phyloP scores from a whole-genome alignment of 345 rosid species.

The Brassica incana region DNA sequence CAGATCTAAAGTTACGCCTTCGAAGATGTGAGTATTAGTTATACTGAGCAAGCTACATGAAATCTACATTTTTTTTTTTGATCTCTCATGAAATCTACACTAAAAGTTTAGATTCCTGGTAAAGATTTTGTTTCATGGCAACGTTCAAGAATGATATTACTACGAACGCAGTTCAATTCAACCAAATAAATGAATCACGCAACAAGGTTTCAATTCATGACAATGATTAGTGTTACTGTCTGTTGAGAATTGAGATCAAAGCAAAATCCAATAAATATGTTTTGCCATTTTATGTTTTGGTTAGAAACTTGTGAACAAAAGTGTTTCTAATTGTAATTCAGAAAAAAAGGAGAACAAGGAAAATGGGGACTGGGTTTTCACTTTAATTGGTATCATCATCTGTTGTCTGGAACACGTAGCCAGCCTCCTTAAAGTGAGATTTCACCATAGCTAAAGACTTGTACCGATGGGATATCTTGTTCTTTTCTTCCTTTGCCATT shows the following conservation, averaged over 20 bases:
- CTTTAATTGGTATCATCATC: conserved; percentile 30
- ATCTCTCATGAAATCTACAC: neutral
- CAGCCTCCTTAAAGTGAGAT: conserved; percentile 70
- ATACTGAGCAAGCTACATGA: neutral
- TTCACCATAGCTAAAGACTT: conserved; percentile 72
- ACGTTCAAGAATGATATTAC: neutral
- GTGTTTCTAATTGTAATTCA: neutral
- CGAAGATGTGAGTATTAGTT: neutral
- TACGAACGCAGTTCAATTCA: neutral
- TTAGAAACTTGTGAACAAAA: neutral
- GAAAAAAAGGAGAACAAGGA: neutral
- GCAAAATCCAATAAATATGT: neutral
- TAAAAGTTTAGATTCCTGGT: neutral
- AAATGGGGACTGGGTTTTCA: neutral
- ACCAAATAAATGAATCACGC: neutral
- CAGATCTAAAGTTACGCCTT: neutral
- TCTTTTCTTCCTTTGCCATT: conserved; percentile 93
- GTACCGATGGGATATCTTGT: conserved; percentile 86
- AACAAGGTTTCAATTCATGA: neutral
- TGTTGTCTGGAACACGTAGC: conserved; percentile 48
- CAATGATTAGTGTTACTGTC: neutral
- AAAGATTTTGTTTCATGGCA: neutral
- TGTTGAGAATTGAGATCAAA: neutral
- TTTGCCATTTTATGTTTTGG: neutral
- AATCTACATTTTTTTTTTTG: neutral